Conservation (phyloP, 2,329 filamentous ascomycete species). For the Penicillium fuscoglaucum region DNA sequence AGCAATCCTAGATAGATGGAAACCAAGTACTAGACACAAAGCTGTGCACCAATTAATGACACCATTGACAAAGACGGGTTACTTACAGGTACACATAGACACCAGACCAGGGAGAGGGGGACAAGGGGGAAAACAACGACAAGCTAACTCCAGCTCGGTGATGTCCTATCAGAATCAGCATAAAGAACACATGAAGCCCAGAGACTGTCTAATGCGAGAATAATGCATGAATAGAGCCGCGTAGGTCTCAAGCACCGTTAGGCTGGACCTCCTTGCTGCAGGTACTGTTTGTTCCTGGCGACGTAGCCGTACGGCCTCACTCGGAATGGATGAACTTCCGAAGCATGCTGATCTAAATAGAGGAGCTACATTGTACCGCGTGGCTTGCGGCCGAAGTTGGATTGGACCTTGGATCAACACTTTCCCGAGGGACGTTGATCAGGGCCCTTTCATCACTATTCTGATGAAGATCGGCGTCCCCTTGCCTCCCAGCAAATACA, state of each 20-base stretch:
- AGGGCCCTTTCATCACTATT: conserved; percentile 10
- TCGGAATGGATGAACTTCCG: conserved; percentile 1
- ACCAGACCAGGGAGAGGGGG: too few species aligned
- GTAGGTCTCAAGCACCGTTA: background rate
- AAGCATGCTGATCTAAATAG: background rate
- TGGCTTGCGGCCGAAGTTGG: background rate
- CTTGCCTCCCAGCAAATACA: conserved; percentile 14
- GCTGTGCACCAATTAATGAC: too few species aligned
- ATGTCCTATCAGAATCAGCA: background rate
- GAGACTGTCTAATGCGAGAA: conserved; percentile 1
- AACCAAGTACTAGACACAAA: background rate
- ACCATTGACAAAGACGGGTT: too few species aligned
- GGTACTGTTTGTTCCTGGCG: background rate
- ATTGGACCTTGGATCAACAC: background rate
- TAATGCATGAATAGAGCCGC: background rate
- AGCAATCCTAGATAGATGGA: too few species aligned
- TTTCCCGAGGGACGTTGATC: background rate
- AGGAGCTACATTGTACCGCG: background rate
- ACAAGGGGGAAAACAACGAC: background rate
- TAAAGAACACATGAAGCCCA: background rate
- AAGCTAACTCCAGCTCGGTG: background rate
- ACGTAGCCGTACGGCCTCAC: background rate
- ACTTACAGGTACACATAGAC: too few species aligned
- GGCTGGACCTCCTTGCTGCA: background rate
- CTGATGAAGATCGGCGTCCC: conserved; percentile 14